Percentiles rank a stretch among this genome's conserved stretches.
Conservation (phyloP, 768 basidiomycete genomes). For the Dentipellis sp. region DNA sequence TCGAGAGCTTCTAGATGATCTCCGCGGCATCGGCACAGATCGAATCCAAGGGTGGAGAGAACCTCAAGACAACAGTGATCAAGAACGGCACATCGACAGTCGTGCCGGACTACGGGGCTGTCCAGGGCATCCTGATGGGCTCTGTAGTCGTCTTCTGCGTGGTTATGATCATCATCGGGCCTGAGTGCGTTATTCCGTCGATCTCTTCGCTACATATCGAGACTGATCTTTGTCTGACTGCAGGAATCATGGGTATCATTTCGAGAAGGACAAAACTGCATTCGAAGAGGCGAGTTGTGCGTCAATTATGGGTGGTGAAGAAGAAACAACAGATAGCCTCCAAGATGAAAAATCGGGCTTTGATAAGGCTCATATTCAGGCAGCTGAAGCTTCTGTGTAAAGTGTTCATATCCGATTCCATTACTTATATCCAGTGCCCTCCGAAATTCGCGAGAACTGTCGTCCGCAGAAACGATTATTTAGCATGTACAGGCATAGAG, state of each 20-base stretch:
- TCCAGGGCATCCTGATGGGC: conserved; percentile 85
- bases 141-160: conserved; percentile 71
- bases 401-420: no score
- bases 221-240: background rate
- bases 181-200: conserved; percentile 43
- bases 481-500: no score
- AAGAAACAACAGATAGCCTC: no score
- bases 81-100: conserved; percentile 16
- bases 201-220: background rate
- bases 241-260: conserved; percentile 40
- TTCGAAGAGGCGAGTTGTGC: conserved; percentile 47
- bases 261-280: conserved; percentile 74
- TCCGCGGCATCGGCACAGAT: conserved; percentile 38
- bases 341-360: no score
- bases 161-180: conserved; percentile 68
- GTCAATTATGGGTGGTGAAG: no score
- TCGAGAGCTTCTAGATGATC: conserved; percentile 25
- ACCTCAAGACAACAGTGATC: conserved; percentile 27
- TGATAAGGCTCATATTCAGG: no score
- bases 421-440: no score
- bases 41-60: conserved; percentile 35
- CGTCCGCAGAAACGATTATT: no score
- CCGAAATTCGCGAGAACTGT: no score
- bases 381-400: no score
- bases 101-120: conserved; percentile 42